phyloP scores from a whole-genome alignment of 495 filamentous ascomycete species.

The Podospora pseudopauciseta region DNA sequence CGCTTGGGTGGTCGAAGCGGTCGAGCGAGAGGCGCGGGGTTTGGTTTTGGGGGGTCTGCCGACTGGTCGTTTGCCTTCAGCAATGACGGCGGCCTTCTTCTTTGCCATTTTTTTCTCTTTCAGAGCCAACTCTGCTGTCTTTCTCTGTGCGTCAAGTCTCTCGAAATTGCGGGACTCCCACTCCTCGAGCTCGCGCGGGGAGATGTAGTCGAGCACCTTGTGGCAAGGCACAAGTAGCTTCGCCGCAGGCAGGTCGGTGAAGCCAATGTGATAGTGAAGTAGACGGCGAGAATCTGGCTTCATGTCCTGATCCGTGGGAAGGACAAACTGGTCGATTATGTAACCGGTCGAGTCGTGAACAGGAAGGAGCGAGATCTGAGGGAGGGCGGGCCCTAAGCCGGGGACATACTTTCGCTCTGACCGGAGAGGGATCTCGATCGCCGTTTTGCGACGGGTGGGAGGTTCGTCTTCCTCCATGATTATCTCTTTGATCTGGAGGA shows the following conservation, averaged over 20 bases:
- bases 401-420: constrained; percentile 34
- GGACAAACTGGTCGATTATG: constrained; percentile 43
- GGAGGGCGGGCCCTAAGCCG: constrained; percentile 38
- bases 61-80: constrained; percentile 3
- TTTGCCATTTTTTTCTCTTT: background rate
- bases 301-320: constrained; percentile 28
- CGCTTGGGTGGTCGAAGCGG: constrained; percentile 1
- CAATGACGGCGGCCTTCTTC: constrained; percentile 11
- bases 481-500: background rate
- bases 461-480: constrained; percentile 15
- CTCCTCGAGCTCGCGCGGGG: constrained; percentile 42
- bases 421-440: constrained; percentile 37
- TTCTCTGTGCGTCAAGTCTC: constrained; percentile 28
- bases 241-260: constrained; percentile 41
- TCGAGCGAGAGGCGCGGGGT: background rate
- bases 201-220: constrained; percentile 44
- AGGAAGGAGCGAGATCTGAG: constrained; percentile 35
- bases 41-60: constrained; percentile 17
- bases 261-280: constrained; percentile 43
- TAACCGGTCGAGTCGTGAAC: constrained; percentile 43
- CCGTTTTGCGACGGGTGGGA: constrained; percentile 14
- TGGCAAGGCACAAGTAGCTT: constrained; percentile 37
- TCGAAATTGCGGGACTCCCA: constrained; percentile 39
- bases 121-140: constrained; percentile 3
- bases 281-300: constrained; percentile 29